phyloP scores from a whole-genome alignment of 768 basidiomycete species.

The Suillus cothurnatus region DNA sequence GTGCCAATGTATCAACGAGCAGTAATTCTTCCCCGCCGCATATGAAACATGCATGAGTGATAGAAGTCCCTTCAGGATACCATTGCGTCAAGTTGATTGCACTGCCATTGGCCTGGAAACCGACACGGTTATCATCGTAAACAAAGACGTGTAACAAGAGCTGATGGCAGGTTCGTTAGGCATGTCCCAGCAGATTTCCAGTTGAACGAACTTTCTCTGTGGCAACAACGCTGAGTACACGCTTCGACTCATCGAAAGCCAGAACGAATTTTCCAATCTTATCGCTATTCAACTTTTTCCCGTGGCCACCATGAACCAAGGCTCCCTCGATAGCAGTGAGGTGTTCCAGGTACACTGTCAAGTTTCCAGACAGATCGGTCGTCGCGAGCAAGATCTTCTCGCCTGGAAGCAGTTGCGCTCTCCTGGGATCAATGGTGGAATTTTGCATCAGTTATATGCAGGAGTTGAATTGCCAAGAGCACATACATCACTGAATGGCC shows the following conservation, averaged over 20 bases:
- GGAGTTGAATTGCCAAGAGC: no score
- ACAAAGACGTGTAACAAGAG: constrained; percentile 46
- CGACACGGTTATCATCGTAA: constrained; percentile 46
- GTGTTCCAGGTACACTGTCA: constrained; percentile 43
- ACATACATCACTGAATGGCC: constrained; percentile 19
- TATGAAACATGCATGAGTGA: constrained; percentile 47
- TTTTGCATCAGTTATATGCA: neutral
- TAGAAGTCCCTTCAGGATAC: constrained; percentile 36
- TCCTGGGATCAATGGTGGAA: constrained; percentile 21
- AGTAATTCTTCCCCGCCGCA: constrained; percentile 54
- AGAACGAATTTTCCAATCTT: constrained; percentile 51
- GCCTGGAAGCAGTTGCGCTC: constrained; percentile 43
- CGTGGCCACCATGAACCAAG: constrained; percentile 22
- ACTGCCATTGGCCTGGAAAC: constrained; percentile 45
- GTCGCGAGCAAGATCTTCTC: constrained; percentile 45
- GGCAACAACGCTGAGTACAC: constrained; percentile 48
- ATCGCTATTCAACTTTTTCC: constrained; percentile 42
- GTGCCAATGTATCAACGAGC: constrained; percentile 45
- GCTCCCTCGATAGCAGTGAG: constrained; percentile 34
- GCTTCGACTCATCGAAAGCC: constrained; percentile 54
- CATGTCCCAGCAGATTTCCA: neutral
- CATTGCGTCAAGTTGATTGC: constrained; percentile 44
- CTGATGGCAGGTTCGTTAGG: constrained; percentile 20
- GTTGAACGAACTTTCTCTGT: constrained; percentile 38
- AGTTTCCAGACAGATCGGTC: constrained; percentile 34